These are phyloP conservation scores for Trichoderma sp. DNA, from an alignment of 2,329 filamentous ascomycete genomes.

Conservation along the genomic window DNA sequence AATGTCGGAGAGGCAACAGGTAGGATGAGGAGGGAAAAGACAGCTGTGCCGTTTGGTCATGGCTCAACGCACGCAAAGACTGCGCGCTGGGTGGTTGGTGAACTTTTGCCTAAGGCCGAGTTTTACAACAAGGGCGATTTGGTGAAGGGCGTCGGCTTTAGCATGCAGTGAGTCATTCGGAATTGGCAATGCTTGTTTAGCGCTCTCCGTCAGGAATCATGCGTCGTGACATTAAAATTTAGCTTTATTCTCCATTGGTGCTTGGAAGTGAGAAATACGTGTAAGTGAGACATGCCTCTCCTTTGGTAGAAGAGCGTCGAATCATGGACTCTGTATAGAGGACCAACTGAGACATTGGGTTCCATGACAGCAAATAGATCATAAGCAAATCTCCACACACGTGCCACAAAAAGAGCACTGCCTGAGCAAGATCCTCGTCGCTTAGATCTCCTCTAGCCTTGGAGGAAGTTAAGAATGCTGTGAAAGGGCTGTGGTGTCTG, in stretches of 20 bases:
- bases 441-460: slow-evolving; percentile 10
- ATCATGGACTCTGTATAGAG: background rate
- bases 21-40: slow-evolving; percentile 42
- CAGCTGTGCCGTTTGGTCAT: slow-evolving; percentile 51
- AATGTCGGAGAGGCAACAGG: slow-evolving; percentile 25
- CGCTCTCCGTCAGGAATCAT: background rate
- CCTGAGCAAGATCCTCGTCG: background rate
- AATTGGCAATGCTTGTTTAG: background rate
- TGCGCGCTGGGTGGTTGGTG: slow-evolving; percentile 56
- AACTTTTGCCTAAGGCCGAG: slow-evolving; percentile 46
- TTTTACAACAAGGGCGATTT: slow-evolving; percentile 52
- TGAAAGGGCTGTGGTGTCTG: too few relatives aligned
- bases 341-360: background rate
- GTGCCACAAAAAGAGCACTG: background rate
- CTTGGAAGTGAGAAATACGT: background rate
- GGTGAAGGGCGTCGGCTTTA: slow-evolving; percentile 46
- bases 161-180: slow-evolving; percentile 6
- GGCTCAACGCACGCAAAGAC: slow-evolving; percentile 56
- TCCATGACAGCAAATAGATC: background rate
- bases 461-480: too few relatives aligned
- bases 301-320: background rate
- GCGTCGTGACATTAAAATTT: background rate
- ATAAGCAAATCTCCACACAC: background rate
- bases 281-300: background rate
- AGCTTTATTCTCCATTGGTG: background rate